Evolutionary conservation across 768 basidiomycete species (phyloP).

Genomic region (Phylloporus sp.): DNA sequence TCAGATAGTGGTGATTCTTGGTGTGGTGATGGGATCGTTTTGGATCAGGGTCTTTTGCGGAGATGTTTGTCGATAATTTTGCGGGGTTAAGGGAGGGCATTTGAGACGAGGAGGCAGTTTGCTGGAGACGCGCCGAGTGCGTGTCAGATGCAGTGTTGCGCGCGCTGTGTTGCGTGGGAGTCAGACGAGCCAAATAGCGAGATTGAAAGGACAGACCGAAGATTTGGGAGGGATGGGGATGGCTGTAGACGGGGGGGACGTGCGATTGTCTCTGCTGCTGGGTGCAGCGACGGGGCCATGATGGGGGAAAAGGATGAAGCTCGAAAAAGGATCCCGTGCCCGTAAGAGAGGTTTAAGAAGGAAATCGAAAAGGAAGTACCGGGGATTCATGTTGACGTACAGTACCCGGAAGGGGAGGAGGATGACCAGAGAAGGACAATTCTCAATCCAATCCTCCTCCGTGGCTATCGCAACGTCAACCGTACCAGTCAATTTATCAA

Average conservation of each 20-base stretch:
- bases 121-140: constrained; percentile 29
- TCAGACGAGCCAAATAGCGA: neutral
- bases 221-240: constrained; percentile 68
- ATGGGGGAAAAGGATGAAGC: constrained; percentile 22
- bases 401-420: too few species aligned
- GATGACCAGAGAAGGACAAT: too few species aligned
- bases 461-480: too few species aligned
- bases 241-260: constrained; percentile 54
- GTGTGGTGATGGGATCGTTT: constrained; percentile 21
- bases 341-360: constrained; percentile 30
- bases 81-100: constrained; percentile 11
- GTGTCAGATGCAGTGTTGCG: constrained; percentile 25
- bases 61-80: constrained; percentile 6
- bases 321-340: constrained; percentile 30
- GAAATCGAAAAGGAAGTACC: constrained; percentile 33
- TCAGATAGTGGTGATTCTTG: constrained; percentile 43
- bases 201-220: constrained; percentile 43
- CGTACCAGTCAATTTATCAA: too few species aligned
- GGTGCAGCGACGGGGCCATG: constrained; percentile 28
- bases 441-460: too few species aligned
- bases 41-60: constrained; percentile 20
- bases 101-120: constrained; percentile 18
- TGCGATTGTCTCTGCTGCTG: constrained; percentile 13
- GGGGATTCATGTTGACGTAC: constrained; percentile 34
- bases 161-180: constrained; percentile 21